Conservation (phyloP, 805 yeast species). For the Komagataella phaffii region DNA sequence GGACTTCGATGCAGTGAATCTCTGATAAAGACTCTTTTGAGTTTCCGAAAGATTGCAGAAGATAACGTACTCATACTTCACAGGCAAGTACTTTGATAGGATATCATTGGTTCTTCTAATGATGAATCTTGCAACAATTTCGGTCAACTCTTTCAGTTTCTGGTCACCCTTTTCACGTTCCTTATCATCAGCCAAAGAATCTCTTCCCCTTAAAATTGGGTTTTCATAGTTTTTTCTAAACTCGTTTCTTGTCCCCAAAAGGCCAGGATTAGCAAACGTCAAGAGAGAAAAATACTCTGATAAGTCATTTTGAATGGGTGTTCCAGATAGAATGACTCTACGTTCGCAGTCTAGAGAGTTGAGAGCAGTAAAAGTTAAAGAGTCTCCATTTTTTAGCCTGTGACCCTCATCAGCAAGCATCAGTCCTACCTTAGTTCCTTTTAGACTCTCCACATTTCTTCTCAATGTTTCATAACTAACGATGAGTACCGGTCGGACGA, state of each 20-base stretch:
- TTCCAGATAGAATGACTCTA: slow-evolving; percentile 87
- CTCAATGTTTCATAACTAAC: slow-evolving; percentile 90
- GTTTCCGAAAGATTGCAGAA: slow-evolving; percentile 74
- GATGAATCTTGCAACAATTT: slow-evolving; percentile 75
- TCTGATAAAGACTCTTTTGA: slow-evolving; percentile 58
- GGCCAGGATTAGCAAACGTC: slow-evolving; percentile 90
- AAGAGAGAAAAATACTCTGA: slow-evolving; percentile 86
- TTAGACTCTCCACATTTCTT: slow-evolving; percentile 65
- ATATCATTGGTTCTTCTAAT: slow-evolving; percentile 94
- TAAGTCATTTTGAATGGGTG: slow-evolving; percentile 92
- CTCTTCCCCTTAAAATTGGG: slow-evolving; percentile 74
- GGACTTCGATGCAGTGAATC: slow-evolving; percentile 69
- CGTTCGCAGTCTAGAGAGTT: slow-evolving; percentile 76
- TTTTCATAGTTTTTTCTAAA: slow-evolving; percentile 78
- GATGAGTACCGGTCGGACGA: slow-evolving; percentile 86
- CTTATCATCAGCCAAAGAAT: slow-evolving; percentile 74
- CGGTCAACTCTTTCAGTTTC: slow-evolving; percentile 58
- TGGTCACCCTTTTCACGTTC: slow-evolving; percentile 58
- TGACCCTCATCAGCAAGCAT: slow-evolving; percentile 83
- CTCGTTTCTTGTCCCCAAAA: slow-evolving; percentile 71
- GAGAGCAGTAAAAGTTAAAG: slow-evolving; percentile 78
- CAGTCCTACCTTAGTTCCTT: slow-evolving; percentile 72
- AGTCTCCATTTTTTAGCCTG: slow-evolving; percentile 77
- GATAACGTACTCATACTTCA: slow-evolving; percentile 94
- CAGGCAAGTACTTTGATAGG: slow-evolving; percentile 84